phyloP scores from a whole-genome alignment of 139 green algal genomes.

The Picochlorum sp. region DNA sequence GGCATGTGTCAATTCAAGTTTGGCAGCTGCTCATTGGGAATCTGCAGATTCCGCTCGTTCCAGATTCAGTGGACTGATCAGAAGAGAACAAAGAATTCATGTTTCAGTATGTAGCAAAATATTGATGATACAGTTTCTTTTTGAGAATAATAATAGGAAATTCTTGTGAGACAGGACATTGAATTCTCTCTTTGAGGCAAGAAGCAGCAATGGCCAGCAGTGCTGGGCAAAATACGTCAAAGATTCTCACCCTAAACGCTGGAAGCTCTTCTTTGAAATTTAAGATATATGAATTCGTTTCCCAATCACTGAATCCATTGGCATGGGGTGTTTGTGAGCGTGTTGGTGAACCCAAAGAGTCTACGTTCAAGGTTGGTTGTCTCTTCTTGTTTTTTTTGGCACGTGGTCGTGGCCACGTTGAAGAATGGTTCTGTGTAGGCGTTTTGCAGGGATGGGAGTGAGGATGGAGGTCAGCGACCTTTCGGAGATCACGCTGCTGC shows the following conservation, averaged over 20 bases:
- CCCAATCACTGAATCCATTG: conserved; percentile 17
- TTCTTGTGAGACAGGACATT: not conserved
- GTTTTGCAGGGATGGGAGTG: conserved; percentile 9
- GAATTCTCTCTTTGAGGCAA: not conserved
- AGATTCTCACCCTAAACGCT: conserved; percentile 62
- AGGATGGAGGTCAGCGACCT: conserved; percentile 1
- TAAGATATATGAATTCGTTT: conserved; percentile 44
- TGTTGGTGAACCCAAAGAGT: conserved; percentile 51
- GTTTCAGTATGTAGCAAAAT: too few relatives aligned
- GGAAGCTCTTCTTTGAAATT: conserved; percentile 62
- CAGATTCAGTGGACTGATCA: too few relatives aligned
- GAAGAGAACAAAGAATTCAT: too few relatives aligned
- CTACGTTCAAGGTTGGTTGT: conserved; percentile 22
- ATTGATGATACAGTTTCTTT: too few relatives aligned
- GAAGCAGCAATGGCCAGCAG: not conserved
- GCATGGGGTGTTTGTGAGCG: conserved; percentile 58
- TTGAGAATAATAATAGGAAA: too few relatives aligned
- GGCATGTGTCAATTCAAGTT: too few relatives aligned
- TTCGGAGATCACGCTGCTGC: conserved; percentile 42
- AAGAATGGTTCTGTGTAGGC: not conserved
- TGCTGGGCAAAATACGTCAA: conserved; percentile 1
- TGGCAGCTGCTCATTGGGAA: too few relatives aligned
- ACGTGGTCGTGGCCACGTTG: not conserved
- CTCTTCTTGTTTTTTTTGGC: not conserved
- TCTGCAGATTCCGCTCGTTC: too few relatives aligned